Conservation (phyloP, 2,329 filamentous ascomycete species). For the Cladophialophora psammophila region DNA sequence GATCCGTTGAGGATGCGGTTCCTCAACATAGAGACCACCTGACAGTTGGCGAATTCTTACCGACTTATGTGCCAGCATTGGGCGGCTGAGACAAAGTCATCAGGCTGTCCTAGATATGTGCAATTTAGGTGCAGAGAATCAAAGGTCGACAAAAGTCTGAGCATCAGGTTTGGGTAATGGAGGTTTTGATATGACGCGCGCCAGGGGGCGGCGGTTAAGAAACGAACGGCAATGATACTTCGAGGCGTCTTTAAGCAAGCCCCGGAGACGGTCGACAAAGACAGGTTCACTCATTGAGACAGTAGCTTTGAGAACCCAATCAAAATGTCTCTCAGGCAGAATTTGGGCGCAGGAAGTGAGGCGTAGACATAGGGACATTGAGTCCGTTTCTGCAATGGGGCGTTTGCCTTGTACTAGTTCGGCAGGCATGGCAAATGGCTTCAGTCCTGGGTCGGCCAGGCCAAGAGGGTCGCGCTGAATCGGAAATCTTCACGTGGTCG, state of each 20-base stretch:
- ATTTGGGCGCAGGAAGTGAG: conserved; percentile 14
- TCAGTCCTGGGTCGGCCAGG: neutral
- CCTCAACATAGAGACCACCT: conserved; percentile 10
- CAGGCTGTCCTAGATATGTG: neutral
- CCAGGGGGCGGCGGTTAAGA: neutral
- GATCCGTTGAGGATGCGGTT: conserved; percentile 11
- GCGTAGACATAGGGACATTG: neutral
- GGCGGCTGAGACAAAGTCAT: neutral
- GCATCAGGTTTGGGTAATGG: conserved; percentile 2
- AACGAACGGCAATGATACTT: conserved; percentile 3
- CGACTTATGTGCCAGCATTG: conserved; percentile 17
- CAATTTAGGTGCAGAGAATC: neutral
- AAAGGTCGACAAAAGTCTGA: conserved; percentile 7
- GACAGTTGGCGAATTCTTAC: conserved; percentile 18
- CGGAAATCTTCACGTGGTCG: conserved; percentile 1
- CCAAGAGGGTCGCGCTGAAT: conserved; percentile 4
- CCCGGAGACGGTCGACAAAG: neutral
- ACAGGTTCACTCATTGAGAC: conserved; percentile 8
- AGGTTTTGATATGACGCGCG: conserved; percentile 6
- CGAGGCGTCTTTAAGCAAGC: conserved; percentile 10
- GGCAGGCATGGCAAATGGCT: conserved; percentile 1
- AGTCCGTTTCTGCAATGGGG: neutral
- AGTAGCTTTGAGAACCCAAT: conserved; percentile 15
- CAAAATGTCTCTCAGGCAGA: neutral
- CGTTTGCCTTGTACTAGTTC: conserved; percentile 17